Evolutionary conservation across 129 eudicot species (phyloP).

Genomic region (Saussurea involucrata): DNA sequence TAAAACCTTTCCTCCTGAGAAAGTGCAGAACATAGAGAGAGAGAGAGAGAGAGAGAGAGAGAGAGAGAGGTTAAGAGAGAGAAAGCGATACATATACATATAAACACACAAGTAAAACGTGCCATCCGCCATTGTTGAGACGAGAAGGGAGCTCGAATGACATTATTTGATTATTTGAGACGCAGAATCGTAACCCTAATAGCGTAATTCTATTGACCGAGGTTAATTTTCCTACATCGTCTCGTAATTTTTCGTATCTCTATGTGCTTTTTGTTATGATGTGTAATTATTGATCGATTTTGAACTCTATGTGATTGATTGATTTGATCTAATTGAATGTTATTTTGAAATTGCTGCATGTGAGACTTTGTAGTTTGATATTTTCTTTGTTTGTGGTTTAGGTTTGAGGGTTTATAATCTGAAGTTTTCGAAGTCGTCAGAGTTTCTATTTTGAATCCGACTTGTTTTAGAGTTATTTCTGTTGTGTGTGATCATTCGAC

Average conservation of each 20-base stretch:
- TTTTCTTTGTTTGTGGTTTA: neutral
- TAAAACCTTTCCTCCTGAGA: constrained; percentile 20
- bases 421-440: neutral
- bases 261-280: neutral
- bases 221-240: constrained; percentile 8
- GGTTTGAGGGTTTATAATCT: constrained; percentile 14
- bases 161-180: neutral
- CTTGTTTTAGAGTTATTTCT: neutral
- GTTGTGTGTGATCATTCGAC: neutral
- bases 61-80: constrained; percentile 10
- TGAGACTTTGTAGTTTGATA: constrained; percentile 14
- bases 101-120: constrained; percentile 21
- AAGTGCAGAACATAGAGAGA: constrained; percentile 4
- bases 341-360: constrained; percentile 9
- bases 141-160: constrained; percentile 7
- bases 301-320: constrained; percentile 7
- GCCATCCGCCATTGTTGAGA: constrained; percentile 24
- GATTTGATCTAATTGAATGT: constrained; percentile 8
- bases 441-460: neutral
- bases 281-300: neutral
- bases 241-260: neutral
- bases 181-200: constrained; percentile 17
- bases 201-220: constrained; percentile 10
- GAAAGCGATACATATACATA: constrained; percentile 10
- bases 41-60: no score